Percentiles rank a stretch among this genome's conserved stretches.
Evolutionary conservation across 345 rosid species (phyloP).

Genomic region (Luvunga scandens): DNA sequence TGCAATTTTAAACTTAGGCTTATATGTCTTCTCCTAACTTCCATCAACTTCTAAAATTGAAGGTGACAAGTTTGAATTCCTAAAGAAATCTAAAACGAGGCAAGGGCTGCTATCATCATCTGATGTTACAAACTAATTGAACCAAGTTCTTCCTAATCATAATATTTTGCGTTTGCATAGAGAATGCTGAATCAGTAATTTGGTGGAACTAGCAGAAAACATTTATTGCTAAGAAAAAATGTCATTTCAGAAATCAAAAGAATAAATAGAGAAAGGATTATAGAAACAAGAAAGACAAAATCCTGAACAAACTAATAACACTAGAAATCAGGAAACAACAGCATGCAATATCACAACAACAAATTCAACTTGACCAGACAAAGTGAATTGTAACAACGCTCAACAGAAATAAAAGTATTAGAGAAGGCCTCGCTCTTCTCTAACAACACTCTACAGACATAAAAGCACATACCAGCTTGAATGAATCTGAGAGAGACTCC

Average conservation of each 20-base stretch:
- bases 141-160: background rate
- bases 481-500: constrained; percentile 89
- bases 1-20: background rate
- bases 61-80: background rate
- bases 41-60: background rate
- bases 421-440: background rate
- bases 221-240: background rate
- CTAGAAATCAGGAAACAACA: background rate
- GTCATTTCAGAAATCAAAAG: background rate
- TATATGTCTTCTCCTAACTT: background rate
- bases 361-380: background rate
- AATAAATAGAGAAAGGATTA: background rate
- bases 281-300: background rate
- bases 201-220: background rate
- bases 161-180: background rate
- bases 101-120: background rate
- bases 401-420: background rate
- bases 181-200: background rate
- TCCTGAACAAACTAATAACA: background rate
- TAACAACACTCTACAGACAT: background rate
- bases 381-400: background rate
- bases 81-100: background rate
- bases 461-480: constrained; percentile 70
- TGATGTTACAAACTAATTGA: background rate
- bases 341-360: background rate